Evolutionary conservation across 768 basidiomycete species (phyloP).

Genomic region (Cystobasidium tubakii): DNA sequence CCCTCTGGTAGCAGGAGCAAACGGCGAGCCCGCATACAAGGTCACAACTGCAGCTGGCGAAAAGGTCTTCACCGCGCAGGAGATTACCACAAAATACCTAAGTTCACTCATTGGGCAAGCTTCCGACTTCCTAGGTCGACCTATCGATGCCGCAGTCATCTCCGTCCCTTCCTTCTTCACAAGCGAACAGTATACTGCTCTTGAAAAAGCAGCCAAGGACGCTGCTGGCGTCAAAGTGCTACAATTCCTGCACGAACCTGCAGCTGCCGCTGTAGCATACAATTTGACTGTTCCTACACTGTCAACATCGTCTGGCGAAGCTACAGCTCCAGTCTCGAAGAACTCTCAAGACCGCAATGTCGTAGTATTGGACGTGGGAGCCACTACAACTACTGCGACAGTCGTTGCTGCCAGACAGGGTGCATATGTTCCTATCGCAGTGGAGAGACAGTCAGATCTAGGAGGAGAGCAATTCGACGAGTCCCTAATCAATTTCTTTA

Average conservation of each 20-base stretch:
- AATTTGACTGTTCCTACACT: conserved; percentile 41
- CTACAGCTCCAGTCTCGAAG: conserved; percentile 47
- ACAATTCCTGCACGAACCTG: conserved; percentile 81
- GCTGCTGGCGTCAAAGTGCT: conserved; percentile 72
- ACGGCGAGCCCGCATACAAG: conserved; percentile 61
- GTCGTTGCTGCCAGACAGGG: conserved; percentile 65
- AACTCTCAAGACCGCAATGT: conserved; percentile 61
- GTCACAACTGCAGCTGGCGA: conserved; percentile 43
- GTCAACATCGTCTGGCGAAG: conserved; percentile 40
- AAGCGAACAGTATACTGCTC: conserved; percentile 61
- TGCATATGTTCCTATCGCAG: conserved; percentile 65
- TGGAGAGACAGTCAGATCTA: conserved; percentile 51
- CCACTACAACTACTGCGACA: conserved; percentile 64
- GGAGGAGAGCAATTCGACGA: conserved; percentile 72
- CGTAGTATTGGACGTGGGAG: conserved; percentile 73
- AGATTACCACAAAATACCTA: conserved; percentile 79
- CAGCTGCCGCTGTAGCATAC: conserved; percentile 60
- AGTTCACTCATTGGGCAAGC: conserved; percentile 76
- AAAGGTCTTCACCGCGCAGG: conserved; percentile 71
- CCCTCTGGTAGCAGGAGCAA: conserved; percentile 61
- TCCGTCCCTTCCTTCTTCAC: conserved; percentile 72
- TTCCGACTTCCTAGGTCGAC: conserved; percentile 71
- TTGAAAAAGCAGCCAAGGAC: conserved; percentile 66
- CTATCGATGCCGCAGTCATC: conserved; percentile 73
- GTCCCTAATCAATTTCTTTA: conserved; percentile 80